phyloP scores from a whole-genome alignment of 306 rosid species.

The Luffa aegyptiaca region DNA sequence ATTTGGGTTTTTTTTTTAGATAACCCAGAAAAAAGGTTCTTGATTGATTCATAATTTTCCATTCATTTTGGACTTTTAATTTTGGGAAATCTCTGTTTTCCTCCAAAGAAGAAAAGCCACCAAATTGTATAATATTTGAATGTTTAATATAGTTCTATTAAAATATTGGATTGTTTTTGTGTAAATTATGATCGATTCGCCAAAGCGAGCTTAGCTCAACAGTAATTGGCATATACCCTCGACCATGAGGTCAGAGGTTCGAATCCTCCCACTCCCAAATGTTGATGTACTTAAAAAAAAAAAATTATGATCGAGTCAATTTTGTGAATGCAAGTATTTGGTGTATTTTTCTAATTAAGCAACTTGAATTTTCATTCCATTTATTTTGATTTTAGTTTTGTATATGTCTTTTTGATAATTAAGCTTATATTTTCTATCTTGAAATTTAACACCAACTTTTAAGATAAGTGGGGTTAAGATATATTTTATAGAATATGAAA shows the following conservation, averaged over 20 bases:
- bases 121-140: background rate
- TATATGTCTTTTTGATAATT: no score
- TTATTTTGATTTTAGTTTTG: background rate
- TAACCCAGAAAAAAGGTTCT: background rate
- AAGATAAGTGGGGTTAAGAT: background rate
- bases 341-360: background rate
- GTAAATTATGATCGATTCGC: background rate
- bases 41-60: background rate
- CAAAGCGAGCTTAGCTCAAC: no score
- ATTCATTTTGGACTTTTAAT: background rate
- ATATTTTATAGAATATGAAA: background rate
- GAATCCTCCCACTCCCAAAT: no score
- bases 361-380: background rate
- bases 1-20: constrained; percentile 13
- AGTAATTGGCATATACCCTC: no score
- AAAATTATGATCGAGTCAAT: background rate
- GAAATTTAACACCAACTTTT: background rate
- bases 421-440: background rate
- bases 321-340: background rate
- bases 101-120: background rate
- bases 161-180: background rate
- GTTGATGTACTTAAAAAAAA: no score
- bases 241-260: no score
- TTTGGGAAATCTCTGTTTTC: background rate
- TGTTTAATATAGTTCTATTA: background rate